These are phyloP conservation scores for Sclerotinia minor DNA, from an alignment of 2,329 filamentous ascomycete genomes.

Conservation along the genomic window DNA sequence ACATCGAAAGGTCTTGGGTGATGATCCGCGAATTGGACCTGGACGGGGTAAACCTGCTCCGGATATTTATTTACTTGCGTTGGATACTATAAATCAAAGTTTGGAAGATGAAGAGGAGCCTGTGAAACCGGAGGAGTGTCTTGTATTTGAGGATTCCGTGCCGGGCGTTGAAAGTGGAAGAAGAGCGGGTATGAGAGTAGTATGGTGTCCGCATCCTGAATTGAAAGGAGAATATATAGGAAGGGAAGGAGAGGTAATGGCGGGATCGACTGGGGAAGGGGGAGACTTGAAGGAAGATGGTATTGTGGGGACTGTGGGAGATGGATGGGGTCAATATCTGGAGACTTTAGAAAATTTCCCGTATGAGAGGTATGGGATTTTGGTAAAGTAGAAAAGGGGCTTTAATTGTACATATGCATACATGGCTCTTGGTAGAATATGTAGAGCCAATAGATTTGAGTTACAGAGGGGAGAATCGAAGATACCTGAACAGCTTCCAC, in stretches of 20 bases:
- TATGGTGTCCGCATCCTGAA: slow-evolving; percentile 86
- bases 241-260: slow-evolving; percentile 77
- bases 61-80: slow-evolving; percentile 88
- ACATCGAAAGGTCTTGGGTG: slow-evolving; percentile 76
- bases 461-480: neutral
- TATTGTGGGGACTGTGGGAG: slow-evolving; percentile 60
- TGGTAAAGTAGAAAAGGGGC: slow-evolving; percentile 27
- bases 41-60: slow-evolving; percentile 93
- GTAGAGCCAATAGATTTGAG: neutral
- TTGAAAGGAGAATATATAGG: slow-evolving; percentile 74
- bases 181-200: slow-evolving; percentile 88
- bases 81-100: slow-evolving; percentile 79
- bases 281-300: slow-evolving; percentile 47
- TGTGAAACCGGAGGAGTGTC: slow-evolving; percentile 80
- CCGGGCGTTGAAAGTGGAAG: slow-evolving; percentile 89
- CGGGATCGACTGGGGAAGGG: slow-evolving; percentile 62
- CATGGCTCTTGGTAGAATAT: neutral
- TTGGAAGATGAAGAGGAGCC: slow-evolving; percentile 61
- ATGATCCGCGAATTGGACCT: slow-evolving; percentile 73
- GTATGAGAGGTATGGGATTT: slow-evolving; percentile 60
- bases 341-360: slow-evolving; percentile 55
- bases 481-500: neutral
- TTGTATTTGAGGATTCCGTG: slow-evolving; percentile 95
- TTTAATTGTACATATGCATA: neutral
- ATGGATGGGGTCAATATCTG: slow-evolving; percentile 62